Conservation (phyloP, 495 filamentous ascomycete species). For the Penicillium atrosanguineum region DNA sequence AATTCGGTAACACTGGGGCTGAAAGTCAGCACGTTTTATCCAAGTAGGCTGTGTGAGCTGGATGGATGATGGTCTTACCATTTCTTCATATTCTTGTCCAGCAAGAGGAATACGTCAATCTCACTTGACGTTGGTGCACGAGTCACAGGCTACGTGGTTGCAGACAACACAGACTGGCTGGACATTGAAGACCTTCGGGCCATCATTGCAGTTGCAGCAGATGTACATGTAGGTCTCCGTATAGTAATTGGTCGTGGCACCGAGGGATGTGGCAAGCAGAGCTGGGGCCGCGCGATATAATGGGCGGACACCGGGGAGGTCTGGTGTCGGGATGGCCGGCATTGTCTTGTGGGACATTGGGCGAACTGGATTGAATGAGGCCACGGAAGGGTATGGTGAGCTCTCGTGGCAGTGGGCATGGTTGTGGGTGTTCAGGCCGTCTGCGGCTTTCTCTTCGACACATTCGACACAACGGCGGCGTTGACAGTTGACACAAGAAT, state of each 20-base stretch:
- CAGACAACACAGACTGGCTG: slow-evolving; percentile 36
- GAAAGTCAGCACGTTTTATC: not conserved
- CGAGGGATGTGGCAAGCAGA: not conserved
- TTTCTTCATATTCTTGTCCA: not conserved
- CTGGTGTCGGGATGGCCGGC: slow-evolving; percentile 5
- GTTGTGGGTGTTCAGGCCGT: slow-evolving; percentile 3
- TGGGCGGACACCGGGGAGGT: slow-evolving; percentile 14
- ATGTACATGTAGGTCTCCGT: slow-evolving; percentile 27
- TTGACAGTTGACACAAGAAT: slow-evolving; percentile 27
- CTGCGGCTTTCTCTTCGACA: slow-evolving; percentile 12
- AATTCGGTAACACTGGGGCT: not conserved
- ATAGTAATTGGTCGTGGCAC: not conserved
- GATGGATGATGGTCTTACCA: slow-evolving; percentile 2
- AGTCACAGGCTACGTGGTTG: slow-evolving; percentile 27
- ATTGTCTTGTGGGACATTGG: slow-evolving; percentile 6
- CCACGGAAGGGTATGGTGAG: slow-evolving; percentile 20
- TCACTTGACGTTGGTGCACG: slow-evolving; percentile 35
- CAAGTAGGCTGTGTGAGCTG: not conserved
- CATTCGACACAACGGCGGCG: slow-evolving; percentile 19
- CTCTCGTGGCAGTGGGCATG: slow-evolving; percentile 8
- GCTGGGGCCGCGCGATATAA: slow-evolving; percentile 1
- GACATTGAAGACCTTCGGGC: slow-evolving; percentile 37
- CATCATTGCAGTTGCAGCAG: slow-evolving; percentile 42
- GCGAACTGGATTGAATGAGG: slow-evolving; percentile 4
- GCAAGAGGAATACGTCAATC: not conserved